Evolutionary conservation across 441 rosid genomes (phyloP), one percentile per base, ranked within the genome.

Genomic region (Francoa sonchifolia): DNA sequence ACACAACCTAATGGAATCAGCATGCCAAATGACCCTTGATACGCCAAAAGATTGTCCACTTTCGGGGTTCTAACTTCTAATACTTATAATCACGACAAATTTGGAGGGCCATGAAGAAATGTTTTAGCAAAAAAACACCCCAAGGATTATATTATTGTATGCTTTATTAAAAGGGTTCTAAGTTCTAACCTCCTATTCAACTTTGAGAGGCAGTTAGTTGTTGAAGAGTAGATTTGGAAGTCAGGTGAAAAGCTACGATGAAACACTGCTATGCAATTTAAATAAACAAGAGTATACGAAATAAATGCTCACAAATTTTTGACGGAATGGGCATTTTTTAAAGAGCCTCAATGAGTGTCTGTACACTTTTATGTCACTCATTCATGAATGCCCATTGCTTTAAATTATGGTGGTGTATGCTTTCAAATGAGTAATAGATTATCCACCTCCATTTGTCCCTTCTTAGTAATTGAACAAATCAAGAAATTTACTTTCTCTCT

Each of bases 151-250:
- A 23, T 26, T 26, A 33, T 29, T 19, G 32, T 52, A 41, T 35
- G 39, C 22, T 10, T 26, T 44, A 44, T 27, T 16, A 32, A 55
- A 50, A 37, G 33, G 60, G 14, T 39, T 31, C 39, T 17, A 20
- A 47, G 47, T 30, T 33, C n/a, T n/a, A n/a, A n/a, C n/a, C n/a
- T n/a, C 39, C 23, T 39, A 52, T 61, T 61, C 43, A 50, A 33
- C 61, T 43, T 34, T 3, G 45, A 25, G 57, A 58, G 79, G 69
- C 71, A 35, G 77, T 52, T 69, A 67, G 79, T 33, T 70, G 52
- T 65, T 62, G 79, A 76, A 67, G 63, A 67, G 73, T 63, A 54
- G 82, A 58, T 72, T 50, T 42, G 58, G 67, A 55, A 39, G 59
- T 53, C 50, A 15, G 54, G 48, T 62, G 48, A 61, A 52, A 63